phyloP scores from a whole-genome alignment of 2,329 filamentous ascomycete genomes.

The Parastagonospora avenae region DNA sequence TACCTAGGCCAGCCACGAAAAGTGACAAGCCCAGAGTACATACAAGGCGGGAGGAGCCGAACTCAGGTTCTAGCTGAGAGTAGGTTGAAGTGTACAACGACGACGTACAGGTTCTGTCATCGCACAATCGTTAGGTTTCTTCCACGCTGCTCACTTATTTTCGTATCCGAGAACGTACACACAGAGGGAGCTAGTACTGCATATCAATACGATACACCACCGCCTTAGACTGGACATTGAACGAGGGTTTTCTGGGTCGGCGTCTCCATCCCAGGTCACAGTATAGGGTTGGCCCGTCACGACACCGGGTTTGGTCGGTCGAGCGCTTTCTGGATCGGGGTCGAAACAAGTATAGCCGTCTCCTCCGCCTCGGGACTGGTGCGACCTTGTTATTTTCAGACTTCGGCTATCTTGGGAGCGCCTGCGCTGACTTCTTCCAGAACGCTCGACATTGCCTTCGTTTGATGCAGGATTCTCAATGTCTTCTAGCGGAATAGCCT shows the following conservation, averaged over 20 bases:
- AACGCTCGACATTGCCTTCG: neutral
- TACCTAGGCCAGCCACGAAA: conserved; percentile 77
- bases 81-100: conserved; percentile 92
- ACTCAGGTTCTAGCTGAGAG: conserved; percentile 74
- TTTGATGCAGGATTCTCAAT: neutral
- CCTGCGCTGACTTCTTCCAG: conserved; percentile 7
- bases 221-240: conserved; percentile 70
- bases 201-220: conserved; percentile 78
- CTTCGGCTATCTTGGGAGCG: conserved; percentile 24
- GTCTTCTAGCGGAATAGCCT: too few relatives aligned
- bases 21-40: conserved; percentile 80
- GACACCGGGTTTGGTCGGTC: conserved; percentile 25
- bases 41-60: conserved; percentile 71
- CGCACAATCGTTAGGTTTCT: conserved; percentile 8
- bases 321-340: conserved; percentile 26
- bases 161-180: conserved; percentile 62
- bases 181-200: conserved; percentile 76
- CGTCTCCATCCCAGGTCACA: conserved; percentile 76
- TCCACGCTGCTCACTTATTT: neutral
- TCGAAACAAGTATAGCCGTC: conserved; percentile 47
- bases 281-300: conserved; percentile 60
- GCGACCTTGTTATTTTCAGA: conserved; percentile 30
- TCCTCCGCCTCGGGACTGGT: conserved; percentile 44
- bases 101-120: conserved; percentile 73
- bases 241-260: conserved; percentile 75